phyloP scores from a whole-genome alignment of 495 filamentous ascomycete species.

The Amniculicola lignicola region DNA sequence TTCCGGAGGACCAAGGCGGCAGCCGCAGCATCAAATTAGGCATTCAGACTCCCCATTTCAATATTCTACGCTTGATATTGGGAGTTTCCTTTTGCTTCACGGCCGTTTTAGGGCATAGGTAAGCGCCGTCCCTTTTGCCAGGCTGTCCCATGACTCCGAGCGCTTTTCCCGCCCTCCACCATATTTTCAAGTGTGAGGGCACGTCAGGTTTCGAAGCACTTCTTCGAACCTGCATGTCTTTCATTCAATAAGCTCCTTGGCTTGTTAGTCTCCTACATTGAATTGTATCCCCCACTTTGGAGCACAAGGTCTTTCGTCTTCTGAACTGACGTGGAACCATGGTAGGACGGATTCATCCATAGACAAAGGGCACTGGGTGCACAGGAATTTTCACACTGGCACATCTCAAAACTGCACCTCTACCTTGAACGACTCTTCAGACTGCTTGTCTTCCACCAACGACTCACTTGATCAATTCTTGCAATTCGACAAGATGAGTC shows the following conservation, averaged over 20 bases:
- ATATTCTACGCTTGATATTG: neutral
- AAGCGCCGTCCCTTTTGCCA: neutral
- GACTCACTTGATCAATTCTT: too few relatives aligned
- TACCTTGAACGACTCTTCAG: too few relatives aligned
- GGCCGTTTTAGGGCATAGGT: neutral
- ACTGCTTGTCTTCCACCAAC: too few relatives aligned
- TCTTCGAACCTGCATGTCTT: too few relatives aligned
- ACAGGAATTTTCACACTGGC: neutral
- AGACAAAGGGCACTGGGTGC: constrained; percentile 11
- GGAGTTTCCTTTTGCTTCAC: neutral
- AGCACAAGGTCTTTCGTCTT: neutral
- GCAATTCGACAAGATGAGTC: constrained; percentile 14
- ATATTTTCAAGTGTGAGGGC: too few relatives aligned
- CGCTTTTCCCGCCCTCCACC: too few relatives aligned
- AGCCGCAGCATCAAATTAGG: too few relatives aligned
- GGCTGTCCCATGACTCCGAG: neutral
- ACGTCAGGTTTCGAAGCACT: too few relatives aligned
- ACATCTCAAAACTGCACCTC: too few relatives aligned
- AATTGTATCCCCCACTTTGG: neutral
- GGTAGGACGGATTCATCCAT: constrained; percentile 13
- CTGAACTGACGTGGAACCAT: constrained; percentile 17
- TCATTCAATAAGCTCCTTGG: too few relatives aligned
- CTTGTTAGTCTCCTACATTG: too few relatives aligned
- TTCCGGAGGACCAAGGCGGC: too few relatives aligned
- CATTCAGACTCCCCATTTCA: neutral